These are phyloP conservation scores for Isatis tinctoria DNA, from an alignment of 345 rosid species.

Conservation along the genomic window DNA sequence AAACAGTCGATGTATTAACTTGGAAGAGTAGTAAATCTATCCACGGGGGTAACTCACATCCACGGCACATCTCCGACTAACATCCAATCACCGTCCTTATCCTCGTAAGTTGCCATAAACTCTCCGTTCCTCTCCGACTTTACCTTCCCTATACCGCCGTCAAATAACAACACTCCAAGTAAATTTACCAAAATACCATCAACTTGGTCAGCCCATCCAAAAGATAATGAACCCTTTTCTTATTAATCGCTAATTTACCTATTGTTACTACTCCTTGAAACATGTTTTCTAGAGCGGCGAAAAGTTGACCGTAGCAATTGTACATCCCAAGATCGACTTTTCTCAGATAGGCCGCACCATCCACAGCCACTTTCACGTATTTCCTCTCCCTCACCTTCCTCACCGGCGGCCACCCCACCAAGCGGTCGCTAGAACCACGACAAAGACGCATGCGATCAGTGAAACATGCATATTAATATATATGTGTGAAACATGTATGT, in stretches of 20 bases:
- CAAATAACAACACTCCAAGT: background rate
- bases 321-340: constrained; percentile 61
- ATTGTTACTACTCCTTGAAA: constrained; percentile 45
- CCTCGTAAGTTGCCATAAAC: constrained; percentile 65
- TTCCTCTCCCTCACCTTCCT: constrained; percentile 43
- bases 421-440: constrained; percentile 35
- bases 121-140: constrained; percentile 32
- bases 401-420: constrained; percentile 89
- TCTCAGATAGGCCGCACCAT: constrained; percentile 69
- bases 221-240: background rate
- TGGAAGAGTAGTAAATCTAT: background rate
- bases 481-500: background rate
- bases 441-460: background rate
- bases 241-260: constrained; percentile 39
- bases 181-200: background rate
- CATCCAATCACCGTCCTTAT: constrained; percentile 93
- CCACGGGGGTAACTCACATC: constrained; percentile 48
- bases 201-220: background rate
- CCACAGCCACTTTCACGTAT: constrained; percentile 69
- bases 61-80: constrained; percentile 87
- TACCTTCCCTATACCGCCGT: constrained; percentile 33
- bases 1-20: background rate
- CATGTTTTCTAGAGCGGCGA: constrained; percentile 48
- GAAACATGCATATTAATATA: background rate
- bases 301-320: constrained; percentile 41